Evolutionary conservation across 148 eudicot genomes (phyloP).

Genomic region (Camellia granthamiana): DNA sequence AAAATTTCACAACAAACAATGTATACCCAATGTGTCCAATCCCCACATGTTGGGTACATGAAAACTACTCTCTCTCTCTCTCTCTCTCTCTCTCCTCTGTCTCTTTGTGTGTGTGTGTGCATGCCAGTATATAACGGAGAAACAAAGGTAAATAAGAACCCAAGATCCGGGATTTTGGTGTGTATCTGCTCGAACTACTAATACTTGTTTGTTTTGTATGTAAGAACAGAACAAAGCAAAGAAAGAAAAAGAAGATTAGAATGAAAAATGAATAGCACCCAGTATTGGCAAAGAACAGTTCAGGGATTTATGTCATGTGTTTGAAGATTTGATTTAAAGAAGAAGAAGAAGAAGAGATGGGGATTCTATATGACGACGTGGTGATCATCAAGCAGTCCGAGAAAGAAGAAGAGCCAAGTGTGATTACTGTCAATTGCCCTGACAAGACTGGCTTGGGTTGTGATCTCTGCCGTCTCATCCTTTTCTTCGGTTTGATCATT

Average conservation of each 20-base stretch:
- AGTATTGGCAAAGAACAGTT: not conserved
- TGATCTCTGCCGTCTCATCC: conserved; percentile 81
- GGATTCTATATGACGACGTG: conserved; percentile 70
- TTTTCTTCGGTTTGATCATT: conserved; percentile 62
- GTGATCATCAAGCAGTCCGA: conserved; percentile 59
- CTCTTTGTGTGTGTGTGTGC: too few relatives aligned
- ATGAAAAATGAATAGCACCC: too few relatives aligned
- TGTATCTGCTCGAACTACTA: not conserved
- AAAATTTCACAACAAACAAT: too few relatives aligned
- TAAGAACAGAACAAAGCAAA: not conserved
- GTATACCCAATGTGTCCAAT: too few relatives aligned
- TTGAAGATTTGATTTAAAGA: not conserved
- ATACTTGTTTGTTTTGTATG: not conserved
- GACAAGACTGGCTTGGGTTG: conserved; percentile 89
- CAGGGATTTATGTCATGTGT: not conserved
- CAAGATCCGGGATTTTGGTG: not conserved
- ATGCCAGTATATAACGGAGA: too few relatives aligned
- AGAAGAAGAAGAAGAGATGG: conserved; percentile 38
- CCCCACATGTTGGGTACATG: too few relatives aligned
- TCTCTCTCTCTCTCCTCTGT: not conserved
- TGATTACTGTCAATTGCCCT: conserved; percentile 88
- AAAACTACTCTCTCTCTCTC: too few relatives aligned
- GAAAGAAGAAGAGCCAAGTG: conserved; percentile 66
- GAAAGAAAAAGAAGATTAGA: too few relatives aligned
- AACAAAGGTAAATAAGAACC: not conserved